Base-by-base conservation (phyloP, 768 basidiomycete genomes). In the Lentinula detonsa region DNA sequence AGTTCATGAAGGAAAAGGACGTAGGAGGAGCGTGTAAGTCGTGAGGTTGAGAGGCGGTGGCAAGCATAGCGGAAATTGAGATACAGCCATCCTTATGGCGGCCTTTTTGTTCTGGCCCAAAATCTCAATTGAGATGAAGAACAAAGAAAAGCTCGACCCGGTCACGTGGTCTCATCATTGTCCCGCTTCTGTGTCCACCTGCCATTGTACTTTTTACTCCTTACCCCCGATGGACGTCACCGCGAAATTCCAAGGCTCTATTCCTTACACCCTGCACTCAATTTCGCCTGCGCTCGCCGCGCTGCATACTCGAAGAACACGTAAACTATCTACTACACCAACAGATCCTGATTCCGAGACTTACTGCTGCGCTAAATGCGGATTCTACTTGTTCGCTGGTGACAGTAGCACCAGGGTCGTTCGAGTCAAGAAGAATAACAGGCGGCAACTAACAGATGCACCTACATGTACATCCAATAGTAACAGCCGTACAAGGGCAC, bases 201-300 rank as follows among this genome's bases (percentile, higher is more conserved):
- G 28, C 16, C 51, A 53, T 53, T 39, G 37, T 39, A 39, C 37
- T 53, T 35, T 39, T 21, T 53, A 33, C 51, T n/a, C 37, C 42
- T n/a, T 16, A 43, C 18, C 37, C 13, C 37, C 42, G 42, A 48
- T 48, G 55, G 21, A 28, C 52, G 21, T 35, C 40, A 45, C 51
- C 21, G n/a, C 33, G 34, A 63, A 57, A 65, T 84, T 83, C 64
- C 77, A 78, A 62, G 71, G 76, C 43, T 71, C 78, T 11, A 67
- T 89, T 16, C 76, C 87, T 15, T 75, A 72, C 63, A 68, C 74
- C 16, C 71, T 90, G 57, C 75, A 82, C 31, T 63, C 80, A 3
- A 65, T 81, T 40, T 85, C 87, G 2, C 79, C 85, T 8, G 52
- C 75, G 37, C 81, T 91, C 52, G 81, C 90, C 13, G 87, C 89